phyloP scores from a whole-genome alignment of 805 yeast genomes.

The Metschnikowia hibisci region DNA sequence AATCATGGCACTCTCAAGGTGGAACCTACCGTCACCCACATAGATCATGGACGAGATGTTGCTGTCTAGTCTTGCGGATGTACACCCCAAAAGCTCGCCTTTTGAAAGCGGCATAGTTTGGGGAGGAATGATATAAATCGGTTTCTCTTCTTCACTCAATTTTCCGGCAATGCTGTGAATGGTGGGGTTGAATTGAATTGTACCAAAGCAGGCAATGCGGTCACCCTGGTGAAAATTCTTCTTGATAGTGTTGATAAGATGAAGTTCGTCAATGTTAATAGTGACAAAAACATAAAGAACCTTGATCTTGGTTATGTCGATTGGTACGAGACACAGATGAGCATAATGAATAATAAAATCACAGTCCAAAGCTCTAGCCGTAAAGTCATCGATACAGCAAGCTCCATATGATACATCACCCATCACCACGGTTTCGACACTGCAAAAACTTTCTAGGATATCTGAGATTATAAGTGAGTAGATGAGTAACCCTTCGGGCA shows the following conservation, averaged over 20 bases:
- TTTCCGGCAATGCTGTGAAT: slow-evolving; percentile 72
- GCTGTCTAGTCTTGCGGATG: slow-evolving; percentile 74
- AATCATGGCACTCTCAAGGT: slow-evolving; percentile 93
- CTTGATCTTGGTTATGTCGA: slow-evolving; percentile 85
- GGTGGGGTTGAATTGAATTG: slow-evolving; percentile 95
- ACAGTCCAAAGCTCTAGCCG: slow-evolving; percentile 89
- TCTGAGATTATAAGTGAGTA: slow-evolving; percentile 89
- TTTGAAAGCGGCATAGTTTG: slow-evolving; percentile 89
- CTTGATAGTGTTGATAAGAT: slow-evolving; percentile 70
- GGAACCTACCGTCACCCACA: slow-evolving; percentile 95
- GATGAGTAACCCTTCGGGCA: slow-evolving; percentile 94
- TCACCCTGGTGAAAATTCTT: slow-evolving; percentile 63
- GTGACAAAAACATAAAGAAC: slow-evolving; percentile 95
- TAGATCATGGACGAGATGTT: slow-evolving; percentile 77
- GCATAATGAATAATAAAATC: slow-evolving; percentile 96
- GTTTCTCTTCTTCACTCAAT: slow-evolving; percentile 47
- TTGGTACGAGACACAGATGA: slow-evolving; percentile 94
- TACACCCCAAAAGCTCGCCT: slow-evolving; percentile 96
- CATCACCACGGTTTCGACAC: slow-evolving; percentile 87
- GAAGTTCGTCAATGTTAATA: slow-evolving; percentile 79
- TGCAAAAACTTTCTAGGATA: slow-evolving; percentile 86
- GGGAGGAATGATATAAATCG: slow-evolving; percentile 72
- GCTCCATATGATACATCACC: slow-evolving; percentile 99
- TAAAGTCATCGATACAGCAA: slow-evolving; percentile 94
- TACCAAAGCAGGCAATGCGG: slow-evolving; percentile 82